Evolutionary conservation across 345 rosid genomes (phyloP), one percentile per base, ranked within the genome.

Genomic region (Eucalyptus leucophloia): DNA sequence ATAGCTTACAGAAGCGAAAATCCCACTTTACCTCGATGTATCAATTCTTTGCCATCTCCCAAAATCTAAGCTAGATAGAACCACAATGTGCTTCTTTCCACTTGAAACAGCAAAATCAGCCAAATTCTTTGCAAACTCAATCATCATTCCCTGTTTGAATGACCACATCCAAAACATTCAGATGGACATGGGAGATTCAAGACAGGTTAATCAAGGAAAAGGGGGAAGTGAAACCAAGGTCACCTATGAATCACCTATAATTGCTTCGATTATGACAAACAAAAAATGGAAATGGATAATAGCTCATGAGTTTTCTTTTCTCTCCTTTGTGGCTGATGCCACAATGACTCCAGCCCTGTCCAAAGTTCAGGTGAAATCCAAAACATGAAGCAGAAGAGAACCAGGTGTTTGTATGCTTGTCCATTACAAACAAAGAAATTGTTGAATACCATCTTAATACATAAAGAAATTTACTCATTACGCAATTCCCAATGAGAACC

Each of bases 11-110:
- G 45, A 37, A 72, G 83, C 28, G 2, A 34, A 69, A 18, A 19
- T 37, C 45, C 26, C 28, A 6, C 45, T 87, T 65, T 96, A 98
- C 99, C 98, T 96, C 54, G 97, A 95, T 94, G 92, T 90, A 83
- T 98, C 99, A 92, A 96, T 94, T 92, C 89, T 95, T 92, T 93
- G 95, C 96, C 94, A 96, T 92, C 93, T 96, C 87, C 96, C 96
- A 94, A 98, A 98, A 89, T 98, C 99, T 90, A 98, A 94, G 94
- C 97, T 92, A 23, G 99, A 97, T 77, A 98, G 95, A 87, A 97
- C 91, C 88, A 95, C 88, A 16, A 94, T 95, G 87, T 95, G 95
- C 90, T 96, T 94, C 93, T 93, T 98, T 90, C 98, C 96, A 90
- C 92, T 95, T 42, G 96, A 89, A 90, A 90, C 94, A 93, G 98